Percentiles rank a stretch among this genome's conserved stretches.
phyloP scores from a whole-genome alignment of 169 alveolate genomes.

The Cryptosporidium sp. region DNA sequence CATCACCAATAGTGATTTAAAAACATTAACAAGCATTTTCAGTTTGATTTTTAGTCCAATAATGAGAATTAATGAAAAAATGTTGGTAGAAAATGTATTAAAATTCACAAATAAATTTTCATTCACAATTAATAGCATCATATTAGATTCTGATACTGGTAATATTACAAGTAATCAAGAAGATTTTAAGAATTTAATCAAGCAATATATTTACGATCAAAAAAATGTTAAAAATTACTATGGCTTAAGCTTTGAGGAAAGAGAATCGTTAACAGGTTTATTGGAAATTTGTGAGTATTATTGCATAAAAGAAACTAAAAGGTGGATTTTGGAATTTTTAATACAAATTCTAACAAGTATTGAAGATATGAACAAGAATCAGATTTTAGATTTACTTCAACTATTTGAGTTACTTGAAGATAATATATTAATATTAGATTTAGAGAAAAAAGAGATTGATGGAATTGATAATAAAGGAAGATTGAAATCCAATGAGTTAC shows the following conservation, averaged over 20 bases:
- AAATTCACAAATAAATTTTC: slow-evolving; percentile 3
- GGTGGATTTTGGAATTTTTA: neutral
- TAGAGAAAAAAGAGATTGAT: neutral
- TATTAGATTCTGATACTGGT: neutral
- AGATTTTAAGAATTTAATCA: slow-evolving; percentile 9
- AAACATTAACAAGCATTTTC: neutral
- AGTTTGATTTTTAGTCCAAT: slow-evolving; percentile 12
- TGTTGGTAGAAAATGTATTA: neutral
- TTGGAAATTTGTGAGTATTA: slow-evolving; percentile 7
- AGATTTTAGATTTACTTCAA: neutral
- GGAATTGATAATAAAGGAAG: neutral
- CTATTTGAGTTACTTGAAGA: slow-evolving; percentile 10
- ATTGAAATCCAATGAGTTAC: neutral
- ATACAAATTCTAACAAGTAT: neutral
- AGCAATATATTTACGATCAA: neutral
- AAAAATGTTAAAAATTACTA: neutral
- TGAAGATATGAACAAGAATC: neutral
- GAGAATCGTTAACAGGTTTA: neutral
- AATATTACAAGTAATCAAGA: neutral
- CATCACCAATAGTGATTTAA: neutral
- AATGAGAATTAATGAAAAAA: neutral
- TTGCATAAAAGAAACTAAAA: slow-evolving; percentile 18
- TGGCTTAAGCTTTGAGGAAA: neutral
- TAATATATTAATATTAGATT: slow-evolving; percentile 1
- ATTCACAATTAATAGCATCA: neutral